Base-by-base conservation (phyloP, 345 rosid species). In the Boechera divaricarpa region DNA sequence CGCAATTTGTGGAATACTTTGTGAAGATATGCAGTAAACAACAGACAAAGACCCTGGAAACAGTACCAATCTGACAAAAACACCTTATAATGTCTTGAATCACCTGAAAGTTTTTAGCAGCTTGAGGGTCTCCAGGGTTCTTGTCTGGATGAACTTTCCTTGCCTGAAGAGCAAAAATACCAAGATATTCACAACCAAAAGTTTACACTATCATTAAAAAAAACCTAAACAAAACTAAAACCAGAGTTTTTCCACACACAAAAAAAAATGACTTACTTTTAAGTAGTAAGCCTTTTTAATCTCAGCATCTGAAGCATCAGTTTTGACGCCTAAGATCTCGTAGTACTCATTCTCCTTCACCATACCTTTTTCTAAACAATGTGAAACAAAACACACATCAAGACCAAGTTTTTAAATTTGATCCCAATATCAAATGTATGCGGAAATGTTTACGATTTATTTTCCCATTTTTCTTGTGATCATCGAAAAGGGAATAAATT, bases 71-170 rank as follows among this genome's bases (percentile, higher is more conserved):
- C 18, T 36, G 41, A 51, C 10, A 62, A 39, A 21, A 52, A 61
- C 62, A 16, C 61, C 7, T 70, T 2, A 58, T 18, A 31, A 36
- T n/a, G 15, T 28, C n/a, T 13, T 62, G 55, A 63, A 76, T 77
- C 73, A 91, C 99, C 94, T 91, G 97, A 83, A 96, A 96, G 72
- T 93, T 96, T 74, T 80, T 86, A 5, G 98, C 97, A 70, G 99
- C 98, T 76, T 84, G 89, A 49, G 98, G 96, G 78, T 90, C 98
- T 24, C 89, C 91, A 31, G 86, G 95, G 85, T 93, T 96, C 85
- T 93, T 96, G 80, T 96, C 99, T 16, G 99, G 99, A 74, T 96
- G 98, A 69, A 96, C 98, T 77, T 80, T 62, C 75, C 94, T 86
- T 74, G 98, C 98, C 99, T 96, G 82, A 67, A 52, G 21, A 67